Evolutionary conservation across 768 basidiomycete genomes (phyloP), one percentile per base, ranked within the genome.

Genomic region (Pisolithus tinctorius): DNA sequence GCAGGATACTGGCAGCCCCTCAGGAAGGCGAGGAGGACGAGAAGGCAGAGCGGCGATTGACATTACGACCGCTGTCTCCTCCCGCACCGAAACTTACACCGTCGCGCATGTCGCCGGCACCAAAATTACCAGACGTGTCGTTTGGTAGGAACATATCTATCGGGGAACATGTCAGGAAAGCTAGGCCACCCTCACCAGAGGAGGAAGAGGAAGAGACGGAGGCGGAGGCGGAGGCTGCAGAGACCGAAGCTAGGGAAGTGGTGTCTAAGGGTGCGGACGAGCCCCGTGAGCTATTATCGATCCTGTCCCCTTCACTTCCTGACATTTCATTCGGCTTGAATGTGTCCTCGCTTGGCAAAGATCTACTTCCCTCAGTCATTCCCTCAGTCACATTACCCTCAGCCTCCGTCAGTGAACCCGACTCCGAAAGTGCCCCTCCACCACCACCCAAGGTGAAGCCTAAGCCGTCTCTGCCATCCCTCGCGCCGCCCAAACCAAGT

Each of bases 381-480:
- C n/a, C n/a, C n/a, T n/a, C 23, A n/a, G 16, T 36, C 10, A 10
- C 13, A n/a, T 27, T 45, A 16, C 5, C 38, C 27, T 26, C 43
- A 6, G 7, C 31, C 6, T n/a, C 25, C 9, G 26, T 29, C 11
- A 27, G 14, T 31, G 51, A 16, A 10, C 27, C 49, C 31, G 17
- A 36, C 14, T 53, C 34, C 4, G 58, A 66, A n/a, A 56, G 45
- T 20, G 53, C 48, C 34, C 64, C 58, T 4, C 58, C 63, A 3
- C 27, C 63, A 3, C 27, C 58, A n/a, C 60, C 60, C 27, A 57
- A 60, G 6, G 60, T 60, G 1, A 64, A 63, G 27, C 51, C 60
- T 26, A 61, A 58, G 47, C 53, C 45, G 13, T 20, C 53, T 14
- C 26, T 40, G 11, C 30, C 31, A n/a, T 38, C 57, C 29, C 55